These are phyloP conservation scores for Botrytis hyacinthi DNA, from an alignment of 2,329 filamentous ascomycete species.

Conservation along the genomic window DNA sequence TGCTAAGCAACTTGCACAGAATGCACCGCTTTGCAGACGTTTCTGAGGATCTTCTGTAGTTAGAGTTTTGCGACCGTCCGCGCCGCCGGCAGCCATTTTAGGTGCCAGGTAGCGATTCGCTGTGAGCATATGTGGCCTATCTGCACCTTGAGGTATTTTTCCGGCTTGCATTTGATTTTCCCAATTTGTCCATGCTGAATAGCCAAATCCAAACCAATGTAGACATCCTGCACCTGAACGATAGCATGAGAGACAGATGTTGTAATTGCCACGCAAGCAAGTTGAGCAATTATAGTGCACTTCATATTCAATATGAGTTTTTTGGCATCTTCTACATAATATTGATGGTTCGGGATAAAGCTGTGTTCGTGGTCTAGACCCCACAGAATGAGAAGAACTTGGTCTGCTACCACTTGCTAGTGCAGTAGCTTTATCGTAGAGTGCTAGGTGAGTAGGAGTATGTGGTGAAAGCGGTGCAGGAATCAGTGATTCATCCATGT, in stretches of 20 bases:
- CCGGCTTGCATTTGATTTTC: conserved; percentile 48
- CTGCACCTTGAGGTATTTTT: conserved; percentile 38
- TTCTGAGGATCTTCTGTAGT: conserved; percentile 66
- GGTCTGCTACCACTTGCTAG: conserved; percentile 36
- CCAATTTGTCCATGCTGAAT: conserved; percentile 67
- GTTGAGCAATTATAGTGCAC: conserved; percentile 78
- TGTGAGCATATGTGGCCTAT: conserved; percentile 56
- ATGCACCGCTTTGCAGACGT: conserved; percentile 74
- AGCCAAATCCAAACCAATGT: conserved; percentile 86
- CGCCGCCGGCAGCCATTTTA: conserved; percentile 49
- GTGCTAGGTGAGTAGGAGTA: conserved; percentile 22
- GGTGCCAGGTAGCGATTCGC: conserved; percentile 57
- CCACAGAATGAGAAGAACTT: conserved; percentile 35
- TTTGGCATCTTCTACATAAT: conserved; percentile 68
- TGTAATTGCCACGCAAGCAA: conserved; percentile 70
- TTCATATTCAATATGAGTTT: conserved; percentile 74
- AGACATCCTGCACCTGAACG: conserved; percentile 72
- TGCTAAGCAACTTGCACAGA: conserved; percentile 73
- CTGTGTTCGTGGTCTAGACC: conserved; percentile 40
- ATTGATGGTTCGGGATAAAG: conserved; percentile 70
- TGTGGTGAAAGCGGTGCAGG: conserved; percentile 37
- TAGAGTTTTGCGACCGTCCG: conserved; percentile 55
- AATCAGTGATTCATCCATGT: conserved; percentile 31
- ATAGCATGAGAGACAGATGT: conserved; percentile 81
- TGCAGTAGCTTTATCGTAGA: conserved; percentile 35